Conservation (phyloP, 208 protist species). For the Acanthamoeba healyi region DNA sequence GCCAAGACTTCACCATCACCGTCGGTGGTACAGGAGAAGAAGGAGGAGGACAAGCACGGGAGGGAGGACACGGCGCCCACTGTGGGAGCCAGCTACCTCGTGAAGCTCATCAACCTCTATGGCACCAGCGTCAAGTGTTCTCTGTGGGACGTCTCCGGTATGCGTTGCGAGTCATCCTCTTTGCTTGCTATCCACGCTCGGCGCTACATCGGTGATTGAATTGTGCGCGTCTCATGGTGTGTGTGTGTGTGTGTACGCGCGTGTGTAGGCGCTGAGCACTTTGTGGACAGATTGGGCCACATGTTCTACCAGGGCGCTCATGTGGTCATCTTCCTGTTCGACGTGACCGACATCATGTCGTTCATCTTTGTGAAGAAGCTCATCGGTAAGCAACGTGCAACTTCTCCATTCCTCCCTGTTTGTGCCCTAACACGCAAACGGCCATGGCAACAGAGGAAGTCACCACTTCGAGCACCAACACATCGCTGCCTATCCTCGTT, state of each 20-base stretch:
- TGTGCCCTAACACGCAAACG: no score
- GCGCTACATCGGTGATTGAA: background rate
- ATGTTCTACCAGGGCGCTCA: slow-evolving; percentile 50
- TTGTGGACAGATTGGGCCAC: slow-evolving; percentile 20
- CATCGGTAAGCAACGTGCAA: background rate
- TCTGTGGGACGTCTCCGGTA: slow-evolving; percentile 48
- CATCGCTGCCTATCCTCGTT: background rate
- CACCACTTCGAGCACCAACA: slow-evolving; percentile 23
- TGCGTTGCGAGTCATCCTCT: no score
- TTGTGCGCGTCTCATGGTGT: no score
- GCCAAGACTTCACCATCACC: background rate
- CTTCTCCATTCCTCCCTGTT: background rate
- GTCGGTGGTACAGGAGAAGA: background rate
- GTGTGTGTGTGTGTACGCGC: background rate
- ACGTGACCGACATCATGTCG: slow-evolving; percentile 45
- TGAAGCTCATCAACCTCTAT: slow-evolving; percentile 65
- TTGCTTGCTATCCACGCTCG: no score
- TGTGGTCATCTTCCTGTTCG: slow-evolving; percentile 43
- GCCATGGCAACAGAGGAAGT: slow-evolving; percentile 1
- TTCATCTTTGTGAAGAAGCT: slow-evolving; percentile 65
- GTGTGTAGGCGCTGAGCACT: slow-evolving; percentile 48
- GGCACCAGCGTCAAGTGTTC: slow-evolving; percentile 55
- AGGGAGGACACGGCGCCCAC: background rate
- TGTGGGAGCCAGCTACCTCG: slow-evolving; percentile 30
- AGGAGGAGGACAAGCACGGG: background rate